These are phyloP conservation scores for Phytophthora hybrid DNA, from an alignment of 352 stramenopile species.

Conservation along the genomic window DNA sequence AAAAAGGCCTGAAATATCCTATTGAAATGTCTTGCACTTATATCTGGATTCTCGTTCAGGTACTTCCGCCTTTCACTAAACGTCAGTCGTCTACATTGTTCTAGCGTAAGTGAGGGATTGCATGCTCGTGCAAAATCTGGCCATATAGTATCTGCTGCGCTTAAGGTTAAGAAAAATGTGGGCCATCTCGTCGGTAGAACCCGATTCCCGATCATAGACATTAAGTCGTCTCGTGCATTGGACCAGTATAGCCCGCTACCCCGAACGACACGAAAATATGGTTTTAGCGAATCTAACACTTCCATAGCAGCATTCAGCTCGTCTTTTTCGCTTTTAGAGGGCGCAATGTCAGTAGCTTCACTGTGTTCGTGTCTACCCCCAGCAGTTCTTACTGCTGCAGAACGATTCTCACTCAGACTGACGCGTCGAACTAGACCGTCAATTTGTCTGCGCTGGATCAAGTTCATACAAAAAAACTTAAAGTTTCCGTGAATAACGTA, in stretches of 20 bases:
- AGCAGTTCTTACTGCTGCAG: background rate
- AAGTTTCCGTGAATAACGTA: conserved; percentile 28
- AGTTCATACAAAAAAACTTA: conserved; percentile 27
- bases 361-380: background rate
- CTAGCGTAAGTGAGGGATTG: conserved; percentile 8
- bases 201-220: conserved; percentile 3
- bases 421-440: conserved; percentile 28
- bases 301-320: background rate
- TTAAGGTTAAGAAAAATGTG: conserved; percentile 33
- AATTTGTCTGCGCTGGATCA: conserved; percentile 36
- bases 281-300: background rate
- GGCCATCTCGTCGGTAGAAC: background rate
- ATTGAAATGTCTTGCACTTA: conserved; percentile 31
- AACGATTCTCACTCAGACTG: background rate
- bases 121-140: conserved; percentile 35
- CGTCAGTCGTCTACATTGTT: background rate
- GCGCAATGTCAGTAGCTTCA: background rate
- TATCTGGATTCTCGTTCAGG: conserved; percentile 10
- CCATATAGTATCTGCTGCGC: conserved; percentile 30
- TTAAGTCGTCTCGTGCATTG: conserved; percentile 1
- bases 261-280: conserved; percentile 3
- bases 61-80: background rate
- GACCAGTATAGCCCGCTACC: background rate
- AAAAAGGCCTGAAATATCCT: conserved; percentile 35
- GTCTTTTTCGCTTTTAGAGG: background rate